phyloP scores from a whole-genome alignment of 2,329 filamentous ascomycete species.

The Teratosphaeria gauchensis region DNA sequence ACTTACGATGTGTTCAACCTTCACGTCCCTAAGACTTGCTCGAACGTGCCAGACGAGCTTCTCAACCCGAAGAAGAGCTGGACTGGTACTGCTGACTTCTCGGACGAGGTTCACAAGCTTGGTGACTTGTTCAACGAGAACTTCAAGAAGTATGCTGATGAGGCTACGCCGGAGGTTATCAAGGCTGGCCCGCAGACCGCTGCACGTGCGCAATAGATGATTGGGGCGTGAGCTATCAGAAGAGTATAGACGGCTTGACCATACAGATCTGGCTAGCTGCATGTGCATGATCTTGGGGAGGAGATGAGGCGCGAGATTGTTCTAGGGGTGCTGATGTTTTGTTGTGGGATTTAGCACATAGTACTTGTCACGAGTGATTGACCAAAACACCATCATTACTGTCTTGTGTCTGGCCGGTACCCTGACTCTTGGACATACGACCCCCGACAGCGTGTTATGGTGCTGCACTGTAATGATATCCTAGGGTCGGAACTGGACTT shows the following conservation, averaged over 20 bases:
- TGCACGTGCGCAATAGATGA: slow-evolving; percentile 17
- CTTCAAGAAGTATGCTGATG: slow-evolving; percentile 85
- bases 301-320: background rate
- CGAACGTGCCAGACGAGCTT: slow-evolving; percentile 78
- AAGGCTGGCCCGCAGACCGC: slow-evolving; percentile 22
- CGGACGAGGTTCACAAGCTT: slow-evolving; percentile 80
- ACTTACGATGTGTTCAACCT: slow-evolving; percentile 96
- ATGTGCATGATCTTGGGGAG: background rate
- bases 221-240: background rate
- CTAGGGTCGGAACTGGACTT: too few species aligned
- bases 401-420: too few species aligned
- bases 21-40: slow-evolving; percentile 83
- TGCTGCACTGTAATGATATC: too few species aligned
- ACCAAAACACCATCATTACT: too few species aligned
- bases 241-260: background rate
- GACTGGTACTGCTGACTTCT: slow-evolving; percentile 77
- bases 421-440: too few species aligned
- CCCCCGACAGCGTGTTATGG: too few species aligned
- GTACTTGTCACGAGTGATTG: too few species aligned
- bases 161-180: slow-evolving; percentile 49
- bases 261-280: background rate
- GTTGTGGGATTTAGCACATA: background rate
- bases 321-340: background rate
- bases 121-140: slow-evolving; percentile 87
- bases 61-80: slow-evolving; percentile 92